These are phyloP conservation scores for Cytospora chrysosperma DNA, from an alignment of 2,329 filamentous ascomycete genomes.

Conservation along the genomic window DNA sequence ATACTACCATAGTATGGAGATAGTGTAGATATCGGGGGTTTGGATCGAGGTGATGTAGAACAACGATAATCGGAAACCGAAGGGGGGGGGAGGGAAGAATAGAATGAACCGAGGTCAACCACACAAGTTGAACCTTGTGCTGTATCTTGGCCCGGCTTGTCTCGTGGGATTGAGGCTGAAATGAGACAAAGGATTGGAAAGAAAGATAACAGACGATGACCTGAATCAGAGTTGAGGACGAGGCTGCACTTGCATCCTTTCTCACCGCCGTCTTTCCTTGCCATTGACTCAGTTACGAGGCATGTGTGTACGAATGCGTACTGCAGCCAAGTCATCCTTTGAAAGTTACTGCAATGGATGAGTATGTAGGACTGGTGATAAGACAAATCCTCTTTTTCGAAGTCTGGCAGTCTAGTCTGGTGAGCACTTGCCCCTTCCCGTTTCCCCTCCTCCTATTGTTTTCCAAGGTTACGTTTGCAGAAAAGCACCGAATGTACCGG, in stretches of 20 bases:
- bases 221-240: not conserved
- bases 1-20: not conserved
- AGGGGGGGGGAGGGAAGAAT: too few species aligned
- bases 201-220: not conserved
- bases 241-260: not conserved
- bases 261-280: too few species aligned
- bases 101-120: not conserved
- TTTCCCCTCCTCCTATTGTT: too few species aligned
- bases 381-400: too few species aligned
- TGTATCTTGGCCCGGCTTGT: not conserved
- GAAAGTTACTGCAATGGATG: too few species aligned
- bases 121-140: not conserved
- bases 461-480: too few species aligned
- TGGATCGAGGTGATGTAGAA: not conserved
- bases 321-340: too few species aligned
- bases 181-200: not conserved
- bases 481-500: conserved; percentile 1
- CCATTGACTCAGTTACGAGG: too few species aligned
- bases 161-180: not conserved
- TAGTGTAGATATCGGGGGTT: not conserved
- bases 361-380: too few species aligned
- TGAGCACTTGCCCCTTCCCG: not conserved
- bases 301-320: too few species aligned
- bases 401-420: too few species aligned
- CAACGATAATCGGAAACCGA: conserved; percentile 12